Evolutionary conservation across 768 basidiomycete genomes (phyloP), one percentile per base, ranked within the genome.

Genomic region (Mycena vulgaris): DNA sequence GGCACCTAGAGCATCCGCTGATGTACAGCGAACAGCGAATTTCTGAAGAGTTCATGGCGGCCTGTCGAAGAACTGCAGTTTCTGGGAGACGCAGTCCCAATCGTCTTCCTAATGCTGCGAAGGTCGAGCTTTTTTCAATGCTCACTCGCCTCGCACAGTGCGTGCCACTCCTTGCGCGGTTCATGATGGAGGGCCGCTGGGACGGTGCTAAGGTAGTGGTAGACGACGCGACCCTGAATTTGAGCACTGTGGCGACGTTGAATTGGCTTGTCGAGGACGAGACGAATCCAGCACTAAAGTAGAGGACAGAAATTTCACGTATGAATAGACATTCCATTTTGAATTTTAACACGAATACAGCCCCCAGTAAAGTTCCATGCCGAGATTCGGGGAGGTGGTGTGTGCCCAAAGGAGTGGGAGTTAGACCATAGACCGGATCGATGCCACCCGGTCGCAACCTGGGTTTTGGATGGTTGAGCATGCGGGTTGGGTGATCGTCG

Each of bases 111-210:
- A 56, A 56, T n/a, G 55, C 55, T 10, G n/a, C 9, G 3, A 33
- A 56, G 19, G 55, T 56, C 9, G 55, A 56, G 33, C 3, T 25
- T 5, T 25, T 56, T 5, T 3, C 55, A 2, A 11, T 56, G 8
- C 33, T 56, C 5, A 21, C 19, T n/a, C 55, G 55, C 2, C 14
- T 56, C 17, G 3, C 55, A 25, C 19, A 39, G 9, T 2, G 19
- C 9, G 33, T 56, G 4, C 55, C 55, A 21, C 55, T 56, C 19
- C 11, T 56, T 56, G 55, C 55, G 3, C 55, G 55, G 6, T 8
- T 39, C 5, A 56, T n/a, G 11, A 56, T 56, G 55, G 55, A 56
- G 55, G 55, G 35, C 6, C 55, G 55, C n/a, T 56, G 55, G 55
- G 19, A 56, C 19, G 55, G 37, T 56, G 55, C n/a, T 10, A 3